These are phyloP conservation scores for Jatropha curcas DNA, from an alignment of 345 rosid species.

Conservation along the genomic window DNA sequence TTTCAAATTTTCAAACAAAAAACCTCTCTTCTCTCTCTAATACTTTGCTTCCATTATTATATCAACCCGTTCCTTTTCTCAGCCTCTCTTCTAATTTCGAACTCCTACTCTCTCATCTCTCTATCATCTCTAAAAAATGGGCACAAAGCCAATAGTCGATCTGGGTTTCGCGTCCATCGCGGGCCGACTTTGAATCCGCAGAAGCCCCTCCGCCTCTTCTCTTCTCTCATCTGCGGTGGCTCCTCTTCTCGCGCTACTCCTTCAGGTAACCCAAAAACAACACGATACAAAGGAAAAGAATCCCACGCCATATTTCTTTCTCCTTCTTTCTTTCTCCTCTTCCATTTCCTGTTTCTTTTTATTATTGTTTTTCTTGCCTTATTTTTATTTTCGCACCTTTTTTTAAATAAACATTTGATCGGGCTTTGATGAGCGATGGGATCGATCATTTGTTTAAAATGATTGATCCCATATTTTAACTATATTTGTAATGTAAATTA, in stretches of 20 bases:
- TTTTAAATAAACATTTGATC: not conserved
- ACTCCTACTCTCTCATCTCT: not conserved
- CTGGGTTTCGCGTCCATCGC: slow-evolving; percentile 35
- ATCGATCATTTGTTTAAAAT: not conserved
- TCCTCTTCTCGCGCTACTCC: slow-evolving; percentile 41
- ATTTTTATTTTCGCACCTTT: not conserved
- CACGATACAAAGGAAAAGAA: not conserved
- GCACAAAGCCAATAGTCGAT: slow-evolving; percentile 50
- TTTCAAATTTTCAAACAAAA: not conserved
- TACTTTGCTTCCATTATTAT: not conserved
- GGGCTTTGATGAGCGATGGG: slow-evolving; percentile 6
- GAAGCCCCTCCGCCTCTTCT: slow-evolving; percentile 33
- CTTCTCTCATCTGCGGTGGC: slow-evolving; percentile 50
- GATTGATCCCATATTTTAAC: not conserved
- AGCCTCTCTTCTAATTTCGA: not conserved
- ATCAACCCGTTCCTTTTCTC: slow-evolving; percentile 3
- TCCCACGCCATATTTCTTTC: too few relatives aligned
- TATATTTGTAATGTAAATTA: not conserved
- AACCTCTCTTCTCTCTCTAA: not conserved
- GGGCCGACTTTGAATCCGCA: slow-evolving; percentile 36
- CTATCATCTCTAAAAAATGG: slow-evolving; percentile 36
- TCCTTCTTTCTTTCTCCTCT: too few relatives aligned
- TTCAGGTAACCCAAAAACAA: slow-evolving; percentile 36
- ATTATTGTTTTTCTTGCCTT: not conserved
- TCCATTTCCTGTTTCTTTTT: too few relatives aligned